Conservation (phyloP, 2,329 filamentous ascomycete genomes). For the Cercospora citrullina region DNA sequence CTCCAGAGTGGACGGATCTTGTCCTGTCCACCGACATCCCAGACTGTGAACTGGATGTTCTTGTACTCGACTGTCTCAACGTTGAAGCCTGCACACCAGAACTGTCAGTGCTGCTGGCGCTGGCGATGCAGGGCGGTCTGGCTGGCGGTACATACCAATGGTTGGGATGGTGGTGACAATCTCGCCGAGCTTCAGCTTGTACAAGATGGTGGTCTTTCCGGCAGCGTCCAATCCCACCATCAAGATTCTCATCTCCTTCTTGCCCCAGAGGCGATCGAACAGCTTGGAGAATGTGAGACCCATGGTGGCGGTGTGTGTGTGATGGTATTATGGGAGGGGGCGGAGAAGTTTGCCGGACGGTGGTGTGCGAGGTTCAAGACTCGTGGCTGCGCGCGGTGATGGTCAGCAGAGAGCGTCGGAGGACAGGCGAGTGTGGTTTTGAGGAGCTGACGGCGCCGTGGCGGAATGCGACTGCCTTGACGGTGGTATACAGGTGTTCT, state of each 20-base stretch:
- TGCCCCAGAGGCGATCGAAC: constrained; percentile 98
- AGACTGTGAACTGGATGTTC: constrained; percentile 99
- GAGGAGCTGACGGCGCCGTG: neutral
- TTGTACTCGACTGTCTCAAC: constrained; percentile 99
- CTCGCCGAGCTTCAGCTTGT: constrained; percentile 98
- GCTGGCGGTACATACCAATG: constrained; percentile 59
- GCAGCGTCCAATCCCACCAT: constrained; percentile 98
- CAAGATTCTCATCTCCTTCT: constrained; percentile 97
- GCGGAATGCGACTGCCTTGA: constrained; percentile 27
- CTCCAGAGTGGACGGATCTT: constrained; percentile 97
- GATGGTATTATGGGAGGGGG: constrained; percentile 12
- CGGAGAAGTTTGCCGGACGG: neutral
- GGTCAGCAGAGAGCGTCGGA: constrained; percentile 4
- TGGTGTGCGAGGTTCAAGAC: neutral
- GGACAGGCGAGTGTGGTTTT: neutral
- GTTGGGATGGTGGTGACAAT: constrained; percentile 98
- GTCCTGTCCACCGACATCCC: constrained; percentile 98
- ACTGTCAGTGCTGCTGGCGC: constrained; percentile 16
- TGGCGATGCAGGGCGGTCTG: neutral
- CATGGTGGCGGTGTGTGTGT: constrained; percentile 65
- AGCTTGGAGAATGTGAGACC: constrained; percentile 92
- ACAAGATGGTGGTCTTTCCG: constrained; percentile 98
- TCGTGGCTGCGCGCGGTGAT: neutral
- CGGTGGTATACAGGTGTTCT: constrained; percentile 24
- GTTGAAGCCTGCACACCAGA: constrained; percentile 69